Base-by-base conservation (phyloP, 805 yeast species). In the Jamesozyma lodderae region DNA sequence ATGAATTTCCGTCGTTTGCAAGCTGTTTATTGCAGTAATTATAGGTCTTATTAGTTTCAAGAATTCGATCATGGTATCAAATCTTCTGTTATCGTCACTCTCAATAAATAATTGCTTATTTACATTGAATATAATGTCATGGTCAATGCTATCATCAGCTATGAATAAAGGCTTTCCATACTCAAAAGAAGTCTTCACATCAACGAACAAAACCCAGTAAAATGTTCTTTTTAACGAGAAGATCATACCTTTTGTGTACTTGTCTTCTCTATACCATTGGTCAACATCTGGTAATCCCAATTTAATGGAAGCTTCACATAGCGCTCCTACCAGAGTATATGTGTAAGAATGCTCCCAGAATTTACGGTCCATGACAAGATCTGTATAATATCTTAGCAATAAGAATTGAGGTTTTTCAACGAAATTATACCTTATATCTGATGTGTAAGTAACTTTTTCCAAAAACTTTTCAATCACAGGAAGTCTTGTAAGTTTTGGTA, bases 81-180 rank as follows among this genome's bases (percentile, higher is more conserved):
- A 8, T 22, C 24, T 22, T 22, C 24, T 22, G 10, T 10, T 7
- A 8, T 7, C 7, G 7, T 10, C 10, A 7, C 10, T 22, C 7
- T 10, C 24, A 8, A 10, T 8, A 22, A 7, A 22, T 22, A 22
- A 8, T 10, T 22, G 10, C 24, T 22, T 22, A 22, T 22, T 22
- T 8, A 22, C 24, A 10, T 22, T 10, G 10, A 22, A 22, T 22
- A 22, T 7, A 22, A 7, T 22, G 7, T 62, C 22, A 17, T 17
- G n/a, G 13, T 30, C 33, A 10, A 30, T 13, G 11, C 14, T 17
- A 18, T 19, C 14, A 19, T 30, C 33, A 11, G 33, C n/a, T 9
- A 30, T 13, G 16, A n/a, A 30, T 6, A 30, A 14, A 6, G 33
- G 16, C 9, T 18, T 30, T 6, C 33, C 33, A 10, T 8, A 17